Base-by-base conservation (phyloP, 805 yeast genomes). In the Hanseniaspora clermontiae region DNA sequence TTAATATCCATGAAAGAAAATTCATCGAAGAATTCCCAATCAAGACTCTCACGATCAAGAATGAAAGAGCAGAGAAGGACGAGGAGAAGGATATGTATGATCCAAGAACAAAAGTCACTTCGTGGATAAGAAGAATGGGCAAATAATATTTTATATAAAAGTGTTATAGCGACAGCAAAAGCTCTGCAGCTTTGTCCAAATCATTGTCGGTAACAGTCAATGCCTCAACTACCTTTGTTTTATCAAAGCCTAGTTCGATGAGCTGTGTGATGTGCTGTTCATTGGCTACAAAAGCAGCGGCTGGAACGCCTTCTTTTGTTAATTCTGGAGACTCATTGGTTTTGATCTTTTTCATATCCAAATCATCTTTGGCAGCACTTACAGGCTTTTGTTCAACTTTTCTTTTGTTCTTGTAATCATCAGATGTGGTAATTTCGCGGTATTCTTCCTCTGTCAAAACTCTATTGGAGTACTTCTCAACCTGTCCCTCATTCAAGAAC, bases 21-120 rank as follows among this genome's bases (percentile, higher is more conserved):
- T 93, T 91, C 65, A 87, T 91, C 27, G 96, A 89, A 60, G 80
- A 81, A 14, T 91, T 87, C 67, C 73, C 77, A 55, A 85, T 87
- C 0, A 47, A 47, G 19, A 19, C 39, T 14, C n/a, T 51, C 7
- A 39, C 82, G 78, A 59, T 74, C 87, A 17, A 75, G 72, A 43
- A 69, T 85, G n/a, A 78, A 80, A 0, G 66, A 71, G 38, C 65
- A 67, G 54, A 67, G 66, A 50, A 72, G 67, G 1, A 62, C 64
- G 10, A 71, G 74, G 75, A 64, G 72, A 32, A 37, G 46, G 38
- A 52, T 19, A 12, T 1, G 19, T 1, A 19, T 20, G 20, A 47
- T 17, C 12, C 40, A 34, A 31, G 17, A 14, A 19, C n/a, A 38
- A 42, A 32, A 14, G 43, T 15, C 5, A 34, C 48, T n/a, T 37